Evolutionary conservation across 2,329 filamentous ascomycete species (phyloP), one percentile per base, ranked within the genome.

Genomic region (Nemania sp.): DNA sequence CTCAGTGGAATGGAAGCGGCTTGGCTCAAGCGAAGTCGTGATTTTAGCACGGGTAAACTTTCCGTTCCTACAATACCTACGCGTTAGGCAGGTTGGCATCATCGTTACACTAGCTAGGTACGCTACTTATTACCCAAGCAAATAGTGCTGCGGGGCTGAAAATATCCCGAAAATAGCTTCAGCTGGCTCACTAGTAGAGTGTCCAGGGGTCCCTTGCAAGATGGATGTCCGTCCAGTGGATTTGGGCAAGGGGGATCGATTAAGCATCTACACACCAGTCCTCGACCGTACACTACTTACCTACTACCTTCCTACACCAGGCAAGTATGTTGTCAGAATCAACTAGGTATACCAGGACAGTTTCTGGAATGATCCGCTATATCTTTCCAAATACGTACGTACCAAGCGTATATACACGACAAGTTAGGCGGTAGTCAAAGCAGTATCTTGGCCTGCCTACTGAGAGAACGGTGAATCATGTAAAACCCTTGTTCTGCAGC

Each of bases 111-210:
- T 20, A 11, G 34, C 21, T 43, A 34, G 25, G 43, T 54, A 29
- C 15, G 32, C 17, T 18, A 39, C 43, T 39, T 25, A 35, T 40
- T 45, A n/a, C 13, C 25, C 25, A 29, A 29, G 39, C 25, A 42
- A 35, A 39, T 46, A 45, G 54, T 15, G 49, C 40, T 40, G 45
- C 46, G 42, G 15, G 25, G 25, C 25, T 29, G 15, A 46, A 54
- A 45, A 43, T 42, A 13, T 43, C 37, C 60, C 54, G 60, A 57
- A 60, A 58, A 56, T 64, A 55, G 37, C 54, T 56, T 55, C 54
- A 60, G 56, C 60, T 56, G 29, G 25, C 49, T 12, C 35, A 39
- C 32, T 29, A 29, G 25, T 29, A 7, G 25, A n/a, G 15, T 39
- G 51, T 21, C 12, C 54, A 39, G 46, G 61, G 57, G 35, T 37